Evolutionary conservation across 2,329 filamentous ascomycete species (phyloP).

Genomic region (Colletotrichum karsti): DNA sequence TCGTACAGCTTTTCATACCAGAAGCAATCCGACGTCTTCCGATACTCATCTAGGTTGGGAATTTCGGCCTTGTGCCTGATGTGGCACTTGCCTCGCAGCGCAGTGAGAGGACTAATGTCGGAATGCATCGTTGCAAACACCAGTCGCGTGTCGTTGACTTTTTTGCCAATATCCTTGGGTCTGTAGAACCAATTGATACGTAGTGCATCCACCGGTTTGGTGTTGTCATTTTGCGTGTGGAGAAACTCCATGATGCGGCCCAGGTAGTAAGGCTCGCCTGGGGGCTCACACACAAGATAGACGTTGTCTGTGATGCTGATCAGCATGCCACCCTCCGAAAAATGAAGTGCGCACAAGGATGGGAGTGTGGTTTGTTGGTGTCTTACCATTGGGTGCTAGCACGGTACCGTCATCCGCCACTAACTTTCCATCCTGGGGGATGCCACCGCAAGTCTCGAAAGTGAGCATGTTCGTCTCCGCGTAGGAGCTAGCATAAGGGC

Average conservation of each 20-base stretch:
- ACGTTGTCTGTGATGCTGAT: conserved; percentile 70
- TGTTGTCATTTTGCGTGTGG: conserved; percentile 78
- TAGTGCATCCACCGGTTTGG: conserved; percentile 81
- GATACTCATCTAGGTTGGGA: conserved; percentile 81
- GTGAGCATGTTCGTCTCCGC: conserved; percentile 87
- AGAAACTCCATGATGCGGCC: conserved; percentile 99
- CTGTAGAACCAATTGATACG: conserved; percentile 99
- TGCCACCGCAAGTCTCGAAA: conserved; percentile 77
- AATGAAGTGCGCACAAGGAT: not conserved
- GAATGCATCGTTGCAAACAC: conserved; percentile 99
- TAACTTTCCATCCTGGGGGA: conserved; percentile 79
- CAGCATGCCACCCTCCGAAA: conserved; percentile 30
- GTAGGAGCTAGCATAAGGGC: conserved; percentile 40
- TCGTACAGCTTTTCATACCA: conserved; percentile 99
- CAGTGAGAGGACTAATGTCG: conserved; percentile 90
- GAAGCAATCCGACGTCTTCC: conserved; percentile 86
- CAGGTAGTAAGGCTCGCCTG: conserved; percentile 96
- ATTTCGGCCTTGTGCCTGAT: conserved; percentile 92
- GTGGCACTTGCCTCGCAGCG: conserved; percentile 91
- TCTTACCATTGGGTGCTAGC: conserved; percentile 84
- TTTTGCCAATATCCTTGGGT: conserved; percentile 93
- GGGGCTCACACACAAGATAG: conserved; percentile 96
- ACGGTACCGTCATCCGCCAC: conserved; percentile 91
- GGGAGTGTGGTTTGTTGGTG: conserved; percentile 32
- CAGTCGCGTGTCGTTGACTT: conserved; percentile 87